These are phyloP conservation scores for Hemisphaericaspora subhashii DNA, from an alignment of 1,139 yeast genomes.

Conservation along the genomic window DNA sequence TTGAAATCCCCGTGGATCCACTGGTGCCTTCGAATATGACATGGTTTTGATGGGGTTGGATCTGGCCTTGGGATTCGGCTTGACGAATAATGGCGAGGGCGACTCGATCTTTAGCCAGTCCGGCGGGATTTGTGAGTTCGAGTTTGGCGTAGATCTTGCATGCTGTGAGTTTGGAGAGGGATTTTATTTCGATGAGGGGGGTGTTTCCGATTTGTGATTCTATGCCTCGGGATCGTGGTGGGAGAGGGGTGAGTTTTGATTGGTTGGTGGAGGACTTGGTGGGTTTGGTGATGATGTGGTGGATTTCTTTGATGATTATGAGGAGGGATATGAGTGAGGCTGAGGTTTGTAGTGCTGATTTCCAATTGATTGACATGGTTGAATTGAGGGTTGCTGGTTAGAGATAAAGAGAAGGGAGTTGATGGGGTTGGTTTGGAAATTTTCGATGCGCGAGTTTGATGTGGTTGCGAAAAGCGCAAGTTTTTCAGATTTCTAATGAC, in stretches of 20 bases:
- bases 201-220: slow-evolving; percentile 81
- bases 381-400: too few relatives aligned
- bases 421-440: too few relatives aligned
- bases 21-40: slow-evolving; percentile 90
- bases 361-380: slow-evolving; percentile 14
- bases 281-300: slow-evolving; percentile 7
- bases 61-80: slow-evolving; percentile 59
- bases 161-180: slow-evolving; percentile 74
- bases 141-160: slow-evolving; percentile 84
- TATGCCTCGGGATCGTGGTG: slow-evolving; percentile 40
- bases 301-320: slow-evolving; percentile 16
- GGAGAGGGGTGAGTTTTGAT: slow-evolving; percentile 19
- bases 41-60: slow-evolving; percentile 58
- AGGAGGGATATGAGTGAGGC: slow-evolving; percentile 18
- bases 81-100: slow-evolving; percentile 79
- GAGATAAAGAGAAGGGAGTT: too few relatives aligned
- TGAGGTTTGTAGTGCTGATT: slow-evolving; percentile 17
- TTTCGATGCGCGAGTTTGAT: too few relatives aligned
- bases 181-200: slow-evolving; percentile 74
- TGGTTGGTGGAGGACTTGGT: not conserved
- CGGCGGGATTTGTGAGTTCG: slow-evolving; percentile 89
- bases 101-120: slow-evolving; percentile 93
- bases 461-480: too few relatives aligned
- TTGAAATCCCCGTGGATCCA: slow-evolving; percentile 93
- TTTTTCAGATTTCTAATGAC: too few relatives aligned